Conservation (phyloP, 2,329 filamentous ascomycete genomes). For the Hypoxylon sp. region DNA sequence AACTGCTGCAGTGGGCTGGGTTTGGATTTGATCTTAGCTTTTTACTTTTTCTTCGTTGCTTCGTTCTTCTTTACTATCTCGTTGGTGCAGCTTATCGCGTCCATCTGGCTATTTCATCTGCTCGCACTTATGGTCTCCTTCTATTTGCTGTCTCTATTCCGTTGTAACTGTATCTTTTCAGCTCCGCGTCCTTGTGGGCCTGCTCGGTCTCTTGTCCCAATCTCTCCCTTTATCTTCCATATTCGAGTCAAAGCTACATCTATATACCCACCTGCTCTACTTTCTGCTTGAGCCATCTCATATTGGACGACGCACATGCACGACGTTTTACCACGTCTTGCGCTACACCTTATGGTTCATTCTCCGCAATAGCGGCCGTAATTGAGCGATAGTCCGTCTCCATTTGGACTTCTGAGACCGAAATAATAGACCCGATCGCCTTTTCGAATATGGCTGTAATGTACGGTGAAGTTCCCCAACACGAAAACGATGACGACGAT, state of each 20-base stretch:
- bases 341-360: constrained; percentile 13
- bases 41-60: constrained; percentile 9
- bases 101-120: constrained; percentile 2
- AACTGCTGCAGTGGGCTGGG: constrained; percentile 18
- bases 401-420: constrained; percentile 7
- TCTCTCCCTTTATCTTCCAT: constrained; percentile 3
- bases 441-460: constrained; percentile 43
- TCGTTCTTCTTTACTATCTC: constrained; percentile 9
- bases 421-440: neutral
- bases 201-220: constrained; percentile 1
- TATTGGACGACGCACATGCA: constrained; percentile 28
- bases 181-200: constrained; percentile 13
- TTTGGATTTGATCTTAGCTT: constrained; percentile 19
- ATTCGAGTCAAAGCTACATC: neutral
- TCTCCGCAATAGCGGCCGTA: constrained; percentile 9
- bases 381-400: constrained; percentile 4
- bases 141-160: constrained; percentile 20
- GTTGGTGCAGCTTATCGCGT: constrained; percentile 24
- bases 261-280: neutral
- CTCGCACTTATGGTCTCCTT: constrained; percentile 17
- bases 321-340: constrained; percentile 12
- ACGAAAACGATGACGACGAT: constrained; percentile 47
- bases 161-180: constrained; percentile 24
- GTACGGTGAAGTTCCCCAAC: constrained; percentile 48
- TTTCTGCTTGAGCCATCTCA: constrained; percentile 13